Percentiles rank a stretch among this genome's conserved stretches.
phyloP scores from a whole-genome alignment of 192 early-diverging fungal species.

The Podila epicladia region DNA sequence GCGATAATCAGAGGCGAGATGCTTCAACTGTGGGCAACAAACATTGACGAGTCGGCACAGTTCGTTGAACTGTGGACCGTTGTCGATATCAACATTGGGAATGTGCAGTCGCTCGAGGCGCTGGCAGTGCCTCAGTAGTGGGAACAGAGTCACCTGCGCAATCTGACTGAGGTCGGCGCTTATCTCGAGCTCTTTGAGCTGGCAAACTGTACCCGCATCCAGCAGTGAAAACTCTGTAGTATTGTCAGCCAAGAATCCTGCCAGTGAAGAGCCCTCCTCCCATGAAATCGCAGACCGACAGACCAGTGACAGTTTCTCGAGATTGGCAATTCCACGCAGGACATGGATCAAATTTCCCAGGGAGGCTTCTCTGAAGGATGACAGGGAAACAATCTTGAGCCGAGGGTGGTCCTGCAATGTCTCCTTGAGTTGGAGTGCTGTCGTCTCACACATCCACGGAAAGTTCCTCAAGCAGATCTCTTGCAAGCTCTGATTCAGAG shows the following conservation, averaged over 20 bases:
- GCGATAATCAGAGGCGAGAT: not conserved
- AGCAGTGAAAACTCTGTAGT: not conserved
- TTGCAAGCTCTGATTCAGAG: slow-evolving; percentile 6
- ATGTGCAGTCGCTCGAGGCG: slow-evolving; percentile 19
- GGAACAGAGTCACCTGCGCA: not conserved
- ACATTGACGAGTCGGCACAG: not conserved
- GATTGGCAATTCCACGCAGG: slow-evolving; percentile 2
- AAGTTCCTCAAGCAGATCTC: slow-evolving; percentile 14
- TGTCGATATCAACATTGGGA: not conserved
- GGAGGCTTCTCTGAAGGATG: slow-evolving; percentile 1
- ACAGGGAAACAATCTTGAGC: not conserved
- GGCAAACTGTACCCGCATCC: not conserved
- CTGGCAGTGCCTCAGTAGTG: slow-evolving; percentile 2
- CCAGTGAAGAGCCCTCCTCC: not conserved
- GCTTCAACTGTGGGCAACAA: slow-evolving; percentile 6
- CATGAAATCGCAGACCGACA: not conserved
- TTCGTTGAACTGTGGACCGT: not conserved
- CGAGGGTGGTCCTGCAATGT: slow-evolving; percentile 6
- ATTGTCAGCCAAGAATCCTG: not conserved
- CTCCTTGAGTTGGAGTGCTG: not conserved
- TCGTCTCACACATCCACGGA: not conserved
- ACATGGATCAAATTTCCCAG: slow-evolving; percentile 15
- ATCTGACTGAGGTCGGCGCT: not conserved
- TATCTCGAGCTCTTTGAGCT: slow-evolving; percentile 11
- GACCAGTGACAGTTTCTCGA: slow-evolving; percentile 10